A percentile compares a stretch with the other conserved stretches of the same genome.
These are phyloP conservation scores for Cicer cuneatum DNA, from an alignment of 306 rosid species.

Conservation along the genomic window DNA sequence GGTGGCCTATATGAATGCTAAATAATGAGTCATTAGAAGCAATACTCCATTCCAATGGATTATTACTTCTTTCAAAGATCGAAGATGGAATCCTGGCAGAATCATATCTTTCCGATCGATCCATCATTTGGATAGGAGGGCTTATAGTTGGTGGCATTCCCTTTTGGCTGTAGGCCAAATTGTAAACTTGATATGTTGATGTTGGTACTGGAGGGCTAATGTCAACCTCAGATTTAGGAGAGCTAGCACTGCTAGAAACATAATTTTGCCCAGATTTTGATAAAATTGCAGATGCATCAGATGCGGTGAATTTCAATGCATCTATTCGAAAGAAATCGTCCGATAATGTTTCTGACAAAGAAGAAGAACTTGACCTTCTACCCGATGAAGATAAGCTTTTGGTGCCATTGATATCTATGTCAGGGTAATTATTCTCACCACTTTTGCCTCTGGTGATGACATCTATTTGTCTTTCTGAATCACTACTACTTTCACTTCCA, in stretches of 20 bases:
- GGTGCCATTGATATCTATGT: conserved; percentile 33
- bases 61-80: conserved; percentile 54
- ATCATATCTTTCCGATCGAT: conserved; percentile 61
- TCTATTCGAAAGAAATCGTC: conserved; percentile 44
- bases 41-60: conserved; percentile 75
- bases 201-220: conserved; percentile 27
- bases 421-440: conserved; percentile 25
- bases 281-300: conserved; percentile 12
- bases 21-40: conserved; percentile 87
- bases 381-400: conserved; percentile 35
- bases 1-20: conserved; percentile 73
- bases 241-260: conserved; percentile 41
- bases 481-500: conserved; percentile 42
- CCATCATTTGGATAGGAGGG: conserved; percentile 77
- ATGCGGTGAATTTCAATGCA: conserved; percentile 16
- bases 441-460: conserved; percentile 34
- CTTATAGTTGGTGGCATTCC: conserved; percentile 47
- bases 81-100: conserved; percentile 72
- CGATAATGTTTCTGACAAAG: conserved; percentile 45
- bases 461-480: conserved; percentile 35
- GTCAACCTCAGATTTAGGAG: conserved; percentile 46
- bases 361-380: conserved; percentile 44
- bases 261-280: conserved; percentile 40
- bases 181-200: conserved; percentile 45
- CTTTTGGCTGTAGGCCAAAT: conserved; percentile 34